Conservation (phyloP, 306 rosid species). For the Parietaria judaica region DNA sequence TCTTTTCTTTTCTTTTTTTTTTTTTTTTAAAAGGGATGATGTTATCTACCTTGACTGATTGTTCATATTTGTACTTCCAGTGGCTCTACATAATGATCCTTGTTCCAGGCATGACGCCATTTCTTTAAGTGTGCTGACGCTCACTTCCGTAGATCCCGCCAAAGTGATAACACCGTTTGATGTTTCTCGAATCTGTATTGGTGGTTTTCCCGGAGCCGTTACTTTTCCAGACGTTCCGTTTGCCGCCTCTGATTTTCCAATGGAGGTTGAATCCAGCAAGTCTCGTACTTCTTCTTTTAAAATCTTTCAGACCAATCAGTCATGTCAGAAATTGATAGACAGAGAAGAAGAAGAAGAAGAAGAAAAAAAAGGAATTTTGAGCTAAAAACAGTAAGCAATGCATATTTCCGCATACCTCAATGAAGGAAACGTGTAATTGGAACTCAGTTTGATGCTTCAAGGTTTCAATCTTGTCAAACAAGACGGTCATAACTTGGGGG, state of each 20-base stretch:
- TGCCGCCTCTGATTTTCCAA: conserved; percentile 71
- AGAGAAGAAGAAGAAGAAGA: neutral
- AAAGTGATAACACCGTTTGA: conserved; percentile 95
- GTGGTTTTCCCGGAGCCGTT: conserved; percentile 69
- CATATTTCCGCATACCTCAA: conserved; percentile 53
- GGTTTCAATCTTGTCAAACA: conserved; percentile 79
- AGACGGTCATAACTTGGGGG: conserved; percentile 87
- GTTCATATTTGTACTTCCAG: conserved; percentile 99
- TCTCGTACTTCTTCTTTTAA: conserved; percentile 97
- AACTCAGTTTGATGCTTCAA: conserved; percentile 77
- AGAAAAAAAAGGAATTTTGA: neutral
- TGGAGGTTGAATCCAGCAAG: conserved; percentile 71
- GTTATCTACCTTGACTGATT: conserved; percentile 82
- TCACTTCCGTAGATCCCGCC: conserved; percentile 92
- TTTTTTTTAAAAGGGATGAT: neutral
- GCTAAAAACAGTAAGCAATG: neutral
- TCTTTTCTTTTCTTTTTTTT: neutral
- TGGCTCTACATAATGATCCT: conserved; percentile 91
- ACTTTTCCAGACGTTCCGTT: conserved; percentile 79
- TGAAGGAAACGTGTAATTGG: conserved; percentile 93
- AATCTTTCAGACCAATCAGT: conserved; percentile 47
- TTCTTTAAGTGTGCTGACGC: conserved; percentile 76
- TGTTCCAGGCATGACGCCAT: conserved; percentile 98
- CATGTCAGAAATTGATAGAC: conserved; percentile 11
- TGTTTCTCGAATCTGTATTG: conserved; percentile 98